phyloP scores from a whole-genome alignment of 1,139 yeast species.

The Blastobotrys capitulatus region DNA sequence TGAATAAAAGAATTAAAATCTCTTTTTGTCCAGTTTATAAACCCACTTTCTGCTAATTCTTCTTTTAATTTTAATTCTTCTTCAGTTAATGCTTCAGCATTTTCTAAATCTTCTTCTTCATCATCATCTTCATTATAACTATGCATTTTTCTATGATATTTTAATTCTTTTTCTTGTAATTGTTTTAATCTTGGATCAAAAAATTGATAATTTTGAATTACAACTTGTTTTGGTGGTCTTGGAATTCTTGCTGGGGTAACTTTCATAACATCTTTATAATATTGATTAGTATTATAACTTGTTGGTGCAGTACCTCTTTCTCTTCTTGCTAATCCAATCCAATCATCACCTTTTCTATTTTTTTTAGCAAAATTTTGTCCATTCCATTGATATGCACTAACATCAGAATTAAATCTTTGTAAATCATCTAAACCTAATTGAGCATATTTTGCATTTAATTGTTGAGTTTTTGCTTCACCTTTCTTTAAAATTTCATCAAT shows the following conservation, averaged over 20 bases:
- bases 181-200: slow-evolving; percentile 61
- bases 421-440: slow-evolving; percentile 86
- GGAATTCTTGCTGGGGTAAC: slow-evolving; percentile 40
- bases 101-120: slow-evolving; percentile 51
- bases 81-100: slow-evolving; percentile 62
- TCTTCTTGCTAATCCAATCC: slow-evolving; percentile 88
- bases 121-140: slow-evolving; percentile 41
- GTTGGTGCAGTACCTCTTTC: slow-evolving; percentile 69
- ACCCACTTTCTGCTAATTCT: slow-evolving; percentile 56
- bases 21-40: slow-evolving; percentile 79
- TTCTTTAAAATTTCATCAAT: slow-evolving; percentile 71
- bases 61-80: slow-evolving; percentile 68
- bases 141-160: slow-evolving; percentile 63
- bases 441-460: slow-evolving; percentile 72
- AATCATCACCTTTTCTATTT: slow-evolving; percentile 41
- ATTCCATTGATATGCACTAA: slow-evolving; percentile 93
- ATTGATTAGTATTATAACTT: slow-evolving; percentile 82
- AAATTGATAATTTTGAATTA: slow-evolving; percentile 79
- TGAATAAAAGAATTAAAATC: slow-evolving; percentile 86
- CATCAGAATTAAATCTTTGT: slow-evolving; percentile 80
- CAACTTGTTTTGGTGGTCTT: slow-evolving; percentile 48
- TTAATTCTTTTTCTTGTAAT: slow-evolving; percentile 71
- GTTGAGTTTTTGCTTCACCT: slow-evolving; percentile 79
- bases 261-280: slow-evolving; percentile 69
- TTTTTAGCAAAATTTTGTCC: slow-evolving; percentile 85